Conservation (phyloP, 495 filamentous ascomycete genomes). For the Cercophora samala region DNA sequence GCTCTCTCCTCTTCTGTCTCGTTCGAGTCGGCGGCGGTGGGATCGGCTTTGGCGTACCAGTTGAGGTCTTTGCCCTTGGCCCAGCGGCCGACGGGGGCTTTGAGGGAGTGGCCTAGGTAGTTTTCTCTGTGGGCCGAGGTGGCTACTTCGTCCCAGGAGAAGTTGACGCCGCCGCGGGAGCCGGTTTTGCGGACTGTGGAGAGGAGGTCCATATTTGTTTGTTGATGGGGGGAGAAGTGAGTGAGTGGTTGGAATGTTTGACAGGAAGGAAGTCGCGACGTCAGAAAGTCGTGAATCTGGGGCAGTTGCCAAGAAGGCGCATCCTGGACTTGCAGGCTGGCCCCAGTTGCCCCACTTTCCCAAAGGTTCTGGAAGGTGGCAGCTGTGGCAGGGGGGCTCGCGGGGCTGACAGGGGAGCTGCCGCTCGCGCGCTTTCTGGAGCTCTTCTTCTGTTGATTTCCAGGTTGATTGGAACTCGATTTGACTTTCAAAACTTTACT, state of each 20-base stretch:
- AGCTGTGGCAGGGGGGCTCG: too few relatives aligned
- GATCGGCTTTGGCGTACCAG: slow-evolving; percentile 81
- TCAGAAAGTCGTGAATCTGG: neutral
- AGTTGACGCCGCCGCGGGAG: slow-evolving; percentile 89
- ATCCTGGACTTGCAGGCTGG: neutral
- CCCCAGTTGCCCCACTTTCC: neutral
- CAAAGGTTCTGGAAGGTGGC: neutral
- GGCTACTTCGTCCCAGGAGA: slow-evolving; percentile 95
- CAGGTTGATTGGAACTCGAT: too few relatives aligned
- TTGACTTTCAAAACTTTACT: neutral
- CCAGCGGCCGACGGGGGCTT: slow-evolving; percentile 96
- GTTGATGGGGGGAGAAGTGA: neutral
- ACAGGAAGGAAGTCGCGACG: neutral
- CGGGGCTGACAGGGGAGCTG: neutral
- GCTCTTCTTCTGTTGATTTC: neutral
- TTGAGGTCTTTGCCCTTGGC: slow-evolving; percentile 79
- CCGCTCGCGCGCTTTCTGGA: neutral
- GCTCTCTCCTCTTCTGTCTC: slow-evolving; percentile 61
- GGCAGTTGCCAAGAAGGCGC: neutral
- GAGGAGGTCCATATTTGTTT: slow-evolving; percentile 71
- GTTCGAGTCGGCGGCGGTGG: slow-evolving; percentile 39
- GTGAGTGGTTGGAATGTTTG: neutral
- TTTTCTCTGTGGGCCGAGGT: slow-evolving; percentile 86
- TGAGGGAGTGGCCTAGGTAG: slow-evolving; percentile 93
- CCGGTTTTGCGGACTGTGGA: slow-evolving; percentile 90